phyloP scores from a whole-genome alignment of 2,329 filamentous ascomycete genomes.

The Paramyrothecium roridum region DNA sequence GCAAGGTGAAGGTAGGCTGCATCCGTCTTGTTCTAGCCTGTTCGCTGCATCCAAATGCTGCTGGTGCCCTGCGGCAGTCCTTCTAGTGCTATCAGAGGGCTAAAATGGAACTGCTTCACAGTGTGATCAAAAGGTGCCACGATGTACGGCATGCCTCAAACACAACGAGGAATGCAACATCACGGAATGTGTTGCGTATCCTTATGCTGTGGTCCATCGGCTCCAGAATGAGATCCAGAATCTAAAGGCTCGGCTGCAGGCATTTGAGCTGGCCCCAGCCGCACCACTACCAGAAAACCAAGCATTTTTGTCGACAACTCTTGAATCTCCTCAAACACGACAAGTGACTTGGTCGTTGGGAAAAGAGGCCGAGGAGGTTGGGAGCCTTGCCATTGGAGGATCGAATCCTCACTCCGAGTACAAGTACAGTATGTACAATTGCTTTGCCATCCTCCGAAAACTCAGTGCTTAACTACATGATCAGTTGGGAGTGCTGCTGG shows the following conservation, averaged over 20 bases:
- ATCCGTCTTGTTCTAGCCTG: not conserved
- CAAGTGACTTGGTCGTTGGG: not conserved
- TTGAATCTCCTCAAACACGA: not conserved
- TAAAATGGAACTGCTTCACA: not conserved
- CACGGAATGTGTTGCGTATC: conserved; percentile 9
- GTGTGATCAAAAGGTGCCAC: conserved; percentile 10
- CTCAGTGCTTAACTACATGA: too few species aligned
- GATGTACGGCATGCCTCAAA: conserved; percentile 8
- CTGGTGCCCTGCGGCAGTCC: too few species aligned
- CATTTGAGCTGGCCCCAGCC: not conserved
- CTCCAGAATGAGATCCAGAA: conserved; percentile 2
- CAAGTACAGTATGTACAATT: conserved; percentile 12
- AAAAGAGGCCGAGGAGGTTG: conserved; percentile 20
- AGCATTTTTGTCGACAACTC: not conserved
- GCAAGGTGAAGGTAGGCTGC: not conserved
- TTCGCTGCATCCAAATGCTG: too few species aligned
- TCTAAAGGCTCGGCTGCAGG: not conserved
- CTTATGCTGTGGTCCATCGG: conserved; percentile 2
- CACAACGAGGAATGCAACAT: conserved; percentile 11
- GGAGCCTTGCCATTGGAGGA: conserved; percentile 14
- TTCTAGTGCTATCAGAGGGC: too few species aligned
- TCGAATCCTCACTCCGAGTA: conserved; percentile 9
- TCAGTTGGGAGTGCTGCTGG: conserved; percentile 17
- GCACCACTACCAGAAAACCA: not conserved
- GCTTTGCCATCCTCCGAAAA: too few species aligned